Evolutionary conservation across 805 yeast genomes (phyloP).

Genomic region (Barnettozyma wickerhamii): DNA sequence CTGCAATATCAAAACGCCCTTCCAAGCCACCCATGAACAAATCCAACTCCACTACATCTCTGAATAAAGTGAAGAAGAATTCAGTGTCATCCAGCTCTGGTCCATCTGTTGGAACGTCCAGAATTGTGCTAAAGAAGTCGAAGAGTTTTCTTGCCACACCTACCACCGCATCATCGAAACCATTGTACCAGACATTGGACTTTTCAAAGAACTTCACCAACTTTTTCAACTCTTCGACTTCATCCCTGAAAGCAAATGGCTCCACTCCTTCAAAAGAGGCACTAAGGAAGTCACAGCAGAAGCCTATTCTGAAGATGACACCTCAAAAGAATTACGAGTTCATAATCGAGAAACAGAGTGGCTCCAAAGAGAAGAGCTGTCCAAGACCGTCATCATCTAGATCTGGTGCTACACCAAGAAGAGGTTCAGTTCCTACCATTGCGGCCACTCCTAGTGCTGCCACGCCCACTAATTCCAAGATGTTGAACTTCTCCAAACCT

Average conservation of each 20-base stretch:
- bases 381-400: neutral
- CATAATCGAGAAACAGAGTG: constrained; percentile 21
- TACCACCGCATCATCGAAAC: constrained; percentile 2
- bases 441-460: constrained; percentile 8
- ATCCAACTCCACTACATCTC: constrained; percentile 21
- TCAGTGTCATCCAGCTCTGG: constrained; percentile 7
- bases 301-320: constrained; percentile 11
- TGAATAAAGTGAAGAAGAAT: constrained; percentile 20
- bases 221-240: constrained; percentile 1
- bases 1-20: constrained; percentile 9
- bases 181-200: constrained; percentile 22
- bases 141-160: constrained; percentile 18
- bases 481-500: constrained; percentile 20
- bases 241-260: neutral
- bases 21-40: constrained; percentile 12
- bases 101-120: constrained; percentile 3
- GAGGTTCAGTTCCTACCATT: constrained; percentile 8
- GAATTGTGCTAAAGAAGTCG: constrained; percentile 19
- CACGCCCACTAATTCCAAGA: constrained; percentile 18
- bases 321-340: constrained; percentile 22
- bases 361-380: neutral
- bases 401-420: constrained; percentile 15
- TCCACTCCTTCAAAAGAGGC: neutral
- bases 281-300: neutral
- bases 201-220: constrained; percentile 17